Percentiles rank a stretch among this genome's conserved stretches.
Conservation (phyloP, 441 rosid genomes). For the Pelargonium australe region DNA sequence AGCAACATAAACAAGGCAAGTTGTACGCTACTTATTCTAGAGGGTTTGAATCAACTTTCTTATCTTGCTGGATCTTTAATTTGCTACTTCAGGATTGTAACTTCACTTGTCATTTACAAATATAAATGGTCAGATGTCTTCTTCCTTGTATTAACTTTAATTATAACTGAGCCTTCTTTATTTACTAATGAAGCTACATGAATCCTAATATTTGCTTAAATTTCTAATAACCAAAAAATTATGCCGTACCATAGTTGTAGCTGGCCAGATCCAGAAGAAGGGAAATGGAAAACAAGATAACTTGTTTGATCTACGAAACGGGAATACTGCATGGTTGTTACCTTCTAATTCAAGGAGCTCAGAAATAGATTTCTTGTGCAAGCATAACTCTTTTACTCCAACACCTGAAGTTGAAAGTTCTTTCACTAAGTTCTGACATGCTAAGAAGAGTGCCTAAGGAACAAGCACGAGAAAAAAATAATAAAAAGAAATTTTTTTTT, state of each 20-base stretch:
- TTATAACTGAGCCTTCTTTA: neutral
- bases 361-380: constrained; percentile 47
- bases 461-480: constrained; percentile 18
- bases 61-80: neutral
- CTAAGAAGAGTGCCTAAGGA: constrained; percentile 70
- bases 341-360: constrained; percentile 63
- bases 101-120: neutral
- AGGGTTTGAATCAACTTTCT: neutral
- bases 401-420: constrained; percentile 32
- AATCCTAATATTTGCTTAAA: neutral
- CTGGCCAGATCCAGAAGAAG: neutral
- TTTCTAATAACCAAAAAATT: neutral
- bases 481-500: constrained; percentile 15
- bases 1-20: too few relatives aligned
- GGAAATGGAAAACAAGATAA: neutral
- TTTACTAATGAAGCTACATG: neutral
- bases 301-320: neutral
- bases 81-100: neutral
- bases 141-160: neutral
- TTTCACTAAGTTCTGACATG: constrained; percentile 56
- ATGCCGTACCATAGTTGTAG: neutral
- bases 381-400: constrained; percentile 40
- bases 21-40: too few relatives aligned
- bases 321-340: constrained; percentile 18
- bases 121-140: neutral